Evolutionary conservation across 2,329 filamentous ascomycete species (phyloP), one percentile per base, ranked within the genome.

Genomic region (Arthrobotrys pseudoclavata): DNA sequence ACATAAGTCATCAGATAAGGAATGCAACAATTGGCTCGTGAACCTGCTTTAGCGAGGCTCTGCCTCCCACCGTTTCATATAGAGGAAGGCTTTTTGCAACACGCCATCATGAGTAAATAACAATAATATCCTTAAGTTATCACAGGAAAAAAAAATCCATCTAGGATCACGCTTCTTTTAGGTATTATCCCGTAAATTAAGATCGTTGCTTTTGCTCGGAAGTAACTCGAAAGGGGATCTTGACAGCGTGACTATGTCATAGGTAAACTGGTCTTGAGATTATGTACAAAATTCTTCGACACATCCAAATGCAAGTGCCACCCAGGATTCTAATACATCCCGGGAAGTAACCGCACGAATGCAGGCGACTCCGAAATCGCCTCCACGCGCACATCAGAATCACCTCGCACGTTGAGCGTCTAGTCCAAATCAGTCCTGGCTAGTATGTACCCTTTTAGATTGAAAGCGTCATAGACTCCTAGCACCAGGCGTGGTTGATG

Each of bases 41-140:
- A 62, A 53, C 61, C 67, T 77, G 74, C 74, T 47, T 77, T 77
- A 77, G 74, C 67, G 74, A 77, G 61, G 67, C 53, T 70, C 71
- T 76, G 60, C 74, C 71, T 62, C 42, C 47, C 55, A 67, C 42
- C 62, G 67, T 77, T 77, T 70, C 52, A 71, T 42, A 61, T 67
- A 77, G 47, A 62, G 45, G 31, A 63, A 57, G 29, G 67, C 18
- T 40, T 45, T 70, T 77, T 61, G 60, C 64, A 69, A 76, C 66
- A 76, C 72, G 72, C 72, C 72, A 76, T 76, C 64, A 66, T 76
- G 64, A 76, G 64, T 64, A 76, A 64, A 76, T 76, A 69, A 42
- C 55, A 60, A 69, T 69, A 76, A 70, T 76, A 60, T 76, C 57
- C 42, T 64, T 18, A 40, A 64, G 52, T 57, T 76, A 76, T 64